Conservation (phyloP, 805 yeast species). For the Zygotorulaspora chibaensis region DNA sequence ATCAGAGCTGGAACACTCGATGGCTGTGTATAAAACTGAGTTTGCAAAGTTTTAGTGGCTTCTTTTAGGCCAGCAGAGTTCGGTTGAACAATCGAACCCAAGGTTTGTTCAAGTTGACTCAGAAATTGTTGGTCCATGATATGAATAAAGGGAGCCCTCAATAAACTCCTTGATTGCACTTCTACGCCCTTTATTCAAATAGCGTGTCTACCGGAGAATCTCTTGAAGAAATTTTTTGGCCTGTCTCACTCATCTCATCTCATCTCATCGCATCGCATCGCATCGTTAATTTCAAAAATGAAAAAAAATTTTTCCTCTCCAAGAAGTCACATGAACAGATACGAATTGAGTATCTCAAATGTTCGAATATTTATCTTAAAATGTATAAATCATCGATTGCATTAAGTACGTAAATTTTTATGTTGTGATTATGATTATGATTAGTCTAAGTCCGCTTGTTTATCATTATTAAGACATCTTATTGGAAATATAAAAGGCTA, state of each 20-base stretch:
- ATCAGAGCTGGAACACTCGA: constrained; percentile 75
- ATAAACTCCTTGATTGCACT: not conserved
- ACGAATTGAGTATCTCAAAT: not conserved
- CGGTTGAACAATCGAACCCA: constrained; percentile 76
- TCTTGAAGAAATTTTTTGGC: constrained; percentile 3
- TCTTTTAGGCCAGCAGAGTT: constrained; percentile 73
- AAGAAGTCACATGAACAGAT: not conserved
- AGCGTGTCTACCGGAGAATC: not conserved
- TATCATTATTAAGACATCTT: not conserved
- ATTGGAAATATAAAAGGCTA: not conserved
- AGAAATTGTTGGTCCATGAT: constrained; percentile 69
- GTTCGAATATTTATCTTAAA: not conserved
- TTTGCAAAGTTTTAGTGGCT: constrained; percentile 71
- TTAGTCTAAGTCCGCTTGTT: not conserved
- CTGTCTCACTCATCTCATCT: constrained; percentile 24
- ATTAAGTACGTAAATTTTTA: not conserved
- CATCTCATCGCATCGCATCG: constrained; percentile 24
- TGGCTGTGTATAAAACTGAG: constrained; percentile 68
- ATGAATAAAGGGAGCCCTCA: not conserved
- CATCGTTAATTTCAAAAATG: constrained; percentile 8
- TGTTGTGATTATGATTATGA: no score
- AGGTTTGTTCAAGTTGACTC: constrained; percentile 69
- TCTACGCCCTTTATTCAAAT: not conserved
- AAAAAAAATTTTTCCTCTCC: constrained; percentile 4
- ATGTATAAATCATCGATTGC: not conserved